These are phyloP conservation scores for Sanghuangporus weigelae DNA, from an alignment of 1,284 basidiomycete genomes.

Conservation along the genomic window DNA sequence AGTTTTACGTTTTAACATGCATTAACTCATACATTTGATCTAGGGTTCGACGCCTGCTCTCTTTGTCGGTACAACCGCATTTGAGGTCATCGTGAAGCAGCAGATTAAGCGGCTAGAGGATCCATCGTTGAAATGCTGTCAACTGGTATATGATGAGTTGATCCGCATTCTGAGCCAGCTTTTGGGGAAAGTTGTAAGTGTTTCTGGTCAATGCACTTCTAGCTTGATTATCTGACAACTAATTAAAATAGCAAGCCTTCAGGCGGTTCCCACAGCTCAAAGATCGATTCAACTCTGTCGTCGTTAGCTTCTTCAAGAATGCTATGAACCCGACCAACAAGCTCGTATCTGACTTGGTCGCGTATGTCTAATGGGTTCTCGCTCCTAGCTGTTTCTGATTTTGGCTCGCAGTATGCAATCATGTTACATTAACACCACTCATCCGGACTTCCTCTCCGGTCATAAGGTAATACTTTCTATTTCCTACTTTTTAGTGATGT, in stretches of 20 bases:
- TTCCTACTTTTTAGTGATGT: slow-evolving; percentile 1
- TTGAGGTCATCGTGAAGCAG: slow-evolving; percentile 98
- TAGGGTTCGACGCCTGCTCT: slow-evolving; percentile 93
- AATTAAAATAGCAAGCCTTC: slow-evolving; percentile 73
- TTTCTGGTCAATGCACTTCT: background rate
- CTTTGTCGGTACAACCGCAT: slow-evolving; percentile 94
- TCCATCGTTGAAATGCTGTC: slow-evolving; percentile 88
- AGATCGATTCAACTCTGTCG: slow-evolving; percentile 91
- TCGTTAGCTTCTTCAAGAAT: slow-evolving; percentile 94
- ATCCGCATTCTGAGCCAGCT: slow-evolving; percentile 93
- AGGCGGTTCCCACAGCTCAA: slow-evolving; percentile 91
- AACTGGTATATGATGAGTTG: slow-evolving; percentile 94
- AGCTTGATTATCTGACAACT: background rate
- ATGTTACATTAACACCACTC: slow-evolving; percentile 98
- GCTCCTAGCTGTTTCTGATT: background rate
- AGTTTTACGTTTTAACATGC: background rate
- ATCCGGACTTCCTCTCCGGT: slow-evolving; percentile 96
- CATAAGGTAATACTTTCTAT: slow-evolving; percentile 59
- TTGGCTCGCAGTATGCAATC: slow-evolving; percentile 76
- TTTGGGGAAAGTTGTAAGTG: slow-evolving; percentile 81
- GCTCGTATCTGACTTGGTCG: slow-evolving; percentile 88
- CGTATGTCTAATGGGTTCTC: slow-evolving; percentile 42
- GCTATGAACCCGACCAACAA: slow-evolving; percentile 94
- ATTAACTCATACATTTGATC: background rate
- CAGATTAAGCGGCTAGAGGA: slow-evolving; percentile 97